Evolutionary conservation across 805 yeast genomes (phyloP).

Genomic region (Candida suzukii): DNA sequence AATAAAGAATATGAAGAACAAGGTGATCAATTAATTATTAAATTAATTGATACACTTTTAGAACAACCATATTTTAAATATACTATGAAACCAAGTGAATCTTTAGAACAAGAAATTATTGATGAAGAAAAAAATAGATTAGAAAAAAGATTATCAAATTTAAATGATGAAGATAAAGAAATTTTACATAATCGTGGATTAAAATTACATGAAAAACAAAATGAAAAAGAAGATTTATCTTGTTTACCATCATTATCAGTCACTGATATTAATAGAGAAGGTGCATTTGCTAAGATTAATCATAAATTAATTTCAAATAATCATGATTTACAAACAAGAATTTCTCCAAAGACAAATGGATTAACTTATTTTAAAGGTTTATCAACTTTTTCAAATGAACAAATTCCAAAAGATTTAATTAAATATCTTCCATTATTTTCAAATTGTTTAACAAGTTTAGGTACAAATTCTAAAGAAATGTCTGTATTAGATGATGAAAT

Average conservation of each 20-base stretch:
- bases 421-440: conserved; percentile 72
- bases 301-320: conserved; percentile 13
- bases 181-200: conserved; percentile 55
- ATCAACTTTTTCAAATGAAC: conserved; percentile 42
- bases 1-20: conserved; percentile 46
- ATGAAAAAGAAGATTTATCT: conserved; percentile 63
- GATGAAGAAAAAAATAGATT: conserved; percentile 54
- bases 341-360: conserved; percentile 57
- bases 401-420: conserved; percentile 54
- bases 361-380: conserved; percentile 69
- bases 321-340: conserved; percentile 19
- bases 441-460: conserved; percentile 76
- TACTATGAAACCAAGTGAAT: conserved; percentile 64
- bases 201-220: conserved; percentile 55
- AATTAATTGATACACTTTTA: conserved; percentile 47
- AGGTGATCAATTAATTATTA: conserved; percentile 54
- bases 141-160: conserved; percentile 28
- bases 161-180: conserved; percentile 51
- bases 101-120: conserved; percentile 42
- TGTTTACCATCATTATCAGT: conserved; percentile 74
- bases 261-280: conserved; percentile 60
- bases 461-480: conserved; percentile 67
- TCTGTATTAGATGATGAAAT: conserved; percentile 82
- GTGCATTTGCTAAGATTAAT: conserved; percentile 32
- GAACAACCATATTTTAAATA: conserved; percentile 58